phyloP scores from a whole-genome alignment of 805 yeast genomes.

The Kregervanrija pseudodelftensis region DNA sequence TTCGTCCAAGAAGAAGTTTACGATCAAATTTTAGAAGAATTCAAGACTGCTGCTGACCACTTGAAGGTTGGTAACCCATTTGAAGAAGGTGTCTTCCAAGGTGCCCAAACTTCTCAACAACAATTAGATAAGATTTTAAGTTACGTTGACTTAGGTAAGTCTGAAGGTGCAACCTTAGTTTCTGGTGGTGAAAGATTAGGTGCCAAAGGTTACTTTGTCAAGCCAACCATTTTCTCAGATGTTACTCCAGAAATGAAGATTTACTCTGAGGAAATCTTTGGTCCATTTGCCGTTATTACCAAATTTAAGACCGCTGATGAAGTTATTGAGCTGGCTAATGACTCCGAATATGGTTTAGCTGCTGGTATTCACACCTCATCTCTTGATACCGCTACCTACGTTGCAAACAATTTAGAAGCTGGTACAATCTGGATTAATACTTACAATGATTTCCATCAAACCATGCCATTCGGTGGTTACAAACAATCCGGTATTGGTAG shows the following conservation, averaged over 20 bases:
- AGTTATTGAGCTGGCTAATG: slow-evolving; percentile 66
- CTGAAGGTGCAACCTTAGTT: slow-evolving; percentile 62
- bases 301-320: slow-evolving; percentile 71
- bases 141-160: slow-evolving; percentile 57
- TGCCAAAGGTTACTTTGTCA: slow-evolving; percentile 60
- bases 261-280: slow-evolving; percentile 86
- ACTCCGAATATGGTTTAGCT: slow-evolving; percentile 76
- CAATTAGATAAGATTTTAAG: slow-evolving; percentile 60
- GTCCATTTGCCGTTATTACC: slow-evolving; percentile 76
- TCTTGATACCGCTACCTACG: slow-evolving; percentile 56
- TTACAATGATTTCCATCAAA: slow-evolving; percentile 59
- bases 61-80: slow-evolving; percentile 76
- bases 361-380: slow-evolving; percentile 79
- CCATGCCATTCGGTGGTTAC: slow-evolving; percentile 68
- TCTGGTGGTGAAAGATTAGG: slow-evolving; percentile 79
- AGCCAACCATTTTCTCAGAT: slow-evolving; percentile 84
- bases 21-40: slow-evolving; percentile 55
- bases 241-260: slow-evolving; percentile 68
- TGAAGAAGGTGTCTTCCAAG: slow-evolving; percentile 61
- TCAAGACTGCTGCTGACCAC: slow-evolving; percentile 39
- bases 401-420: slow-evolving; percentile 60
- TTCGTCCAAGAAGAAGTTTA: slow-evolving; percentile 71
- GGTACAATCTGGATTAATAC: slow-evolving; percentile 83
- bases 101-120: slow-evolving; percentile 65
- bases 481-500: slow-evolving; percentile 64